These are phyloP conservation scores for Cladosporium austrohemisphaericum DNA, from an alignment of 2,329 filamentous ascomycete species.

Conservation along the genomic window DNA sequence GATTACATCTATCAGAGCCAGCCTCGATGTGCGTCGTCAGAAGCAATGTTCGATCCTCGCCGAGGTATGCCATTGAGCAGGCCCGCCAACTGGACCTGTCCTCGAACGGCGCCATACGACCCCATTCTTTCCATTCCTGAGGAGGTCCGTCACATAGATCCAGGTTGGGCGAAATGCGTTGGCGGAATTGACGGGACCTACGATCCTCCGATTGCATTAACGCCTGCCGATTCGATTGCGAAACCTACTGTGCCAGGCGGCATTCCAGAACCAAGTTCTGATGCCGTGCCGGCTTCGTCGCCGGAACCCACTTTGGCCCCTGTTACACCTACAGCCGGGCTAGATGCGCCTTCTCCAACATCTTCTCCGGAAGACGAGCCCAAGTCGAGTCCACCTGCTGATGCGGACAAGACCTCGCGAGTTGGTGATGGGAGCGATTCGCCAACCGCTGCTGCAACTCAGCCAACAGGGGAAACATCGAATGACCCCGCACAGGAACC, in stretches of 20 bases:
- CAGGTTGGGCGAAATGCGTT: not conserved
- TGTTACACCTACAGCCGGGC: not conserved
- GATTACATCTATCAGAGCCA: constrained; percentile 8
- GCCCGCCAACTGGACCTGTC: constrained; percentile 6
- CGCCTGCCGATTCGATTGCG: not conserved
- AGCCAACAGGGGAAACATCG: no score
- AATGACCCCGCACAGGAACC: no score
- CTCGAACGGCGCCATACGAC: not conserved
- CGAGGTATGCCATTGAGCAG: not conserved
- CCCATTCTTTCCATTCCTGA: constrained; percentile 1
- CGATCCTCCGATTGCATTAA: constrained; percentile 10
- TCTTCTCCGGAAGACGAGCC: not conserved
- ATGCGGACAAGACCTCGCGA: not conserved
- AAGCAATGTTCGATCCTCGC: not conserved
- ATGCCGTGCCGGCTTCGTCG: constrained; percentile 1
- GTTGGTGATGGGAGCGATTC: not conserved
- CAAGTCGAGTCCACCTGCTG: not conserved
- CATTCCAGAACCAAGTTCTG: not conserved
- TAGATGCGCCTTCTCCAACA: not conserved
- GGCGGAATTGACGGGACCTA: constrained; percentile 7
- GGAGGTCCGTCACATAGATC: not conserved
- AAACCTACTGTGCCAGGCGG: not conserved
- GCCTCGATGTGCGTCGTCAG: not conserved
- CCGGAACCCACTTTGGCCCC: not conserved
- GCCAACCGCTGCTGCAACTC: not conserved